Evolutionary conservation across 768 basidiomycete species (phyloP), one percentile per base, ranked within the genome.

Genomic region (Psilocybe cubensis): DNA sequence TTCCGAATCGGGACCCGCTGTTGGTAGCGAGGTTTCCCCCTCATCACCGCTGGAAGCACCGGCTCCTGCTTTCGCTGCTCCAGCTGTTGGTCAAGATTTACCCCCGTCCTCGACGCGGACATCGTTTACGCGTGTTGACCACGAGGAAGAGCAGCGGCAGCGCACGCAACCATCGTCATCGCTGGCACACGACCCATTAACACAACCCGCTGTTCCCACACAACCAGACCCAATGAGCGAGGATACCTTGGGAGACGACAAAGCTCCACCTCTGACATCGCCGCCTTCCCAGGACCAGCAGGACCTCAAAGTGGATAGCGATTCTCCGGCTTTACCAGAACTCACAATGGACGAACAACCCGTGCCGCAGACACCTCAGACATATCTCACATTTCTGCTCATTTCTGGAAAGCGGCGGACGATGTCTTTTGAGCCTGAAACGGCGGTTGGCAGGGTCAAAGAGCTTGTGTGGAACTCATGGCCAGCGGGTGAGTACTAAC

Each of bases 381-480:
- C 83, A 2, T 79, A 80, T 23, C 65, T 93, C 41, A 89, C 88
- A 0, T 91, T 93, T 69, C 76, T 93, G 42, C 78, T 91, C 48
- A 81, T 91, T 24, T 85, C 88, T 0, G 89, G 91, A 0, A 74
- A 79, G 40, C 76, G 89, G 59, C 78, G 86, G 60, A 83, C 85
- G 0, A 89, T 92, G 83, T 74, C 80, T 0, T 93, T 93, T 62
- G 88, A 90, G 25, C 89, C 89, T 11, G 83, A 84, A 62, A 88
- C 83, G 20, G 88, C 89, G 0, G 75, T 92, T 28, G 89, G 88
- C 17, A 78, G 91, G 63, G 87, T 91, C 25, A 92, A 92, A 72
- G 91, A 93, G 73, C 80, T 93, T 45, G 83, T 87, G 33, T 92
- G 91, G 91, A 90, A 87, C 72, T 81, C 84, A 29, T 93, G 91